Percentiles rank a stretch among this genome's conserved stretches.
These are phyloP conservation scores for Taxawa tesnikishii DNA, from an alignment of 2,329 filamentous ascomycete species.

Conservation along the genomic window DNA sequence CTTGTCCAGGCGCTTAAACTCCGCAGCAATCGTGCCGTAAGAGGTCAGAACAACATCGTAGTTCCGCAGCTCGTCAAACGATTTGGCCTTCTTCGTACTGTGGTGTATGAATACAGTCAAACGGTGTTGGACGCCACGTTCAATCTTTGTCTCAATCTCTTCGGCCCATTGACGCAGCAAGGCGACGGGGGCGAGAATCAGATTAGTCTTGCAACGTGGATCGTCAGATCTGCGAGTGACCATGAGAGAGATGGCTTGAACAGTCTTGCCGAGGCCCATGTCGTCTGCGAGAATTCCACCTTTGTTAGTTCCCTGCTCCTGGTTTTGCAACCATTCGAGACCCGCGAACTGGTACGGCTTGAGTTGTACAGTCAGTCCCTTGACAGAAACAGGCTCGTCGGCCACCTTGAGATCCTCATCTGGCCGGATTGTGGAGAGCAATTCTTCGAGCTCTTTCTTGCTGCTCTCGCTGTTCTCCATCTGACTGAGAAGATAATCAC, in stretches of 20 bases:
- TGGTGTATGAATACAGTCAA: conserved; percentile 61
- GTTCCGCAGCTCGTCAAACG: conserved; percentile 47
- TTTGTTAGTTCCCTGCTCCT: conserved; percentile 58
- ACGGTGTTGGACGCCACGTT: conserved; percentile 36
- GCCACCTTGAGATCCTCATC: conserved; percentile 44
- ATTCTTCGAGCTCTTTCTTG: conserved; percentile 54
- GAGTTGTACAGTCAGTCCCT: conserved; percentile 53
- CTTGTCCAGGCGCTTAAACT: conserved; percentile 49
- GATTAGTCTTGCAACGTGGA: conserved; percentile 54
- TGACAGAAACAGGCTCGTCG: conserved; percentile 56
- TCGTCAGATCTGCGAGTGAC: conserved; percentile 52
- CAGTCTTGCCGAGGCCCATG: conserved; percentile 77
- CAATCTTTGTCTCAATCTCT: conserved; percentile 63
- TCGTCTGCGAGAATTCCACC: conserved; percentile 69
- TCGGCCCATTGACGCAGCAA: conserved; percentile 75
- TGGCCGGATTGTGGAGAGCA: conserved; percentile 61
- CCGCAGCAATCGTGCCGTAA: conserved; percentile 58
- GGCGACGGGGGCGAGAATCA: conserved; percentile 71
- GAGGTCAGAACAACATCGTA: conserved; percentile 72
- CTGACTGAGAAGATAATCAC: neutral
- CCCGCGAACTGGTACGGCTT: conserved; percentile 76
- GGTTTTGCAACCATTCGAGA: conserved; percentile 62
- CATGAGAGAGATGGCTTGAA: conserved; percentile 71
- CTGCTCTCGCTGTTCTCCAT: conserved; percentile 28
- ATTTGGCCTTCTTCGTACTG: conserved; percentile 41